phyloP scores from a whole-genome alignment of 2,329 filamentous ascomycete species.

The Acrodontium crateriforme region DNA sequence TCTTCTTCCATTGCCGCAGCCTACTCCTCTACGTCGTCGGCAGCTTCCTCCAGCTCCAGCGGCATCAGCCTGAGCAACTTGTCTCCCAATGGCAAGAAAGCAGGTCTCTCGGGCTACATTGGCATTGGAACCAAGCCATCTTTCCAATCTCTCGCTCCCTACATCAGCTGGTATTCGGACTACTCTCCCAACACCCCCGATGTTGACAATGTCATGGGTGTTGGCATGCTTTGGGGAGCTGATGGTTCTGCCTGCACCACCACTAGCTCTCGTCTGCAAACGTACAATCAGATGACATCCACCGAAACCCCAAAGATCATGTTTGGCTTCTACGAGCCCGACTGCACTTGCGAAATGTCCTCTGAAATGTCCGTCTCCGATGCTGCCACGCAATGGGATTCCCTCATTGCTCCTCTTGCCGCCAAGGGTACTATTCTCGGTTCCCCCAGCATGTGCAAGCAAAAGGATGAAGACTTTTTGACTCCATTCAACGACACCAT shows the following conservation, averaged over 20 bases:
- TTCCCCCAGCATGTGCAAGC: slow-evolving; percentile 17
- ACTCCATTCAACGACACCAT: slow-evolving; percentile 10
- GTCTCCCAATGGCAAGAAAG: slow-evolving; percentile 11
- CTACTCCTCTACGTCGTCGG: slow-evolving; percentile 3
- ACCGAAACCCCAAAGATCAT: slow-evolving; percentile 13
- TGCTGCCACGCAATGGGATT: slow-evolving; percentile 12
- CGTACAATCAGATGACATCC: slow-evolving; percentile 10
- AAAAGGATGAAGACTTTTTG: slow-evolving; percentile 16
- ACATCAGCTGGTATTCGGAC: slow-evolving; percentile 19
- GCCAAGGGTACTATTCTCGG: slow-evolving; percentile 15
- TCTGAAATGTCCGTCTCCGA: slow-evolving; percentile 11
- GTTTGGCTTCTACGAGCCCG: slow-evolving; percentile 21
- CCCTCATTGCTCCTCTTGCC: slow-evolving; percentile 12
- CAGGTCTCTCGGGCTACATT: slow-evolving; percentile 16
- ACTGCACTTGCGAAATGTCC: slow-evolving; percentile 14
- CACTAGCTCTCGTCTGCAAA: slow-evolving; percentile 5
- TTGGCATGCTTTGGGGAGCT: slow-evolving; percentile 17
- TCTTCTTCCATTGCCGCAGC: not conserved
- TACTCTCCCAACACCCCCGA: slow-evolving; percentile 14
- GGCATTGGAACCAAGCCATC: slow-evolving; percentile 9
- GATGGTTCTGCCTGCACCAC: slow-evolving; percentile 8
- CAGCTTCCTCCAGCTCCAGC: slow-evolving; percentile 2
- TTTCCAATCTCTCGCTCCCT: slow-evolving; percentile 9
- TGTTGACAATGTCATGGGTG: slow-evolving; percentile 10
- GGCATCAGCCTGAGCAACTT: slow-evolving; percentile 6